Percentiles rank a stretch among this genome's conserved stretches.
phyloP scores from a whole-genome alignment of 192 early-diverging fungal species.

The Backusella morwellensis region DNA sequence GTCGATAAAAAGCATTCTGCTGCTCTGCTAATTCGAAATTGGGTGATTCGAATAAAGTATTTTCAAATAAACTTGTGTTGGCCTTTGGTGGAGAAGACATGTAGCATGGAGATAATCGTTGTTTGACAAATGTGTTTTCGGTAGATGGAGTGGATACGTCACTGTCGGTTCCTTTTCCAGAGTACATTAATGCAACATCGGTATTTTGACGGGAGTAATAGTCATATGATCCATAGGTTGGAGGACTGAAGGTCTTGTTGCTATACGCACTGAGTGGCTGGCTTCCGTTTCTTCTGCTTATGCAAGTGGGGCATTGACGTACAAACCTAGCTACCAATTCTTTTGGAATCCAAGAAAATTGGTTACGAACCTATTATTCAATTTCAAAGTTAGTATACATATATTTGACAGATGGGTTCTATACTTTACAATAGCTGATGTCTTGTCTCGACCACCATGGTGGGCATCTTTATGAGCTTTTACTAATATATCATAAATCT shows the following conservation, averaged over 20 bases:
- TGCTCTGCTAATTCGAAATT: background rate
- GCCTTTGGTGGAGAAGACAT: background rate
- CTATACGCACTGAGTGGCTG: constrained; percentile 8
- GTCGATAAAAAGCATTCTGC: background rate
- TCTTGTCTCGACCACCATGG: constrained; percentile 55
- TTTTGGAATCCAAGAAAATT: constrained; percentile 32
- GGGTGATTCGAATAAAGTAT: background rate
- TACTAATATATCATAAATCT: constrained; percentile 47
- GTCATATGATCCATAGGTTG: background rate
- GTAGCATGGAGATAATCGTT: background rate
- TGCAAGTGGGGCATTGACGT: constrained; percentile 29
- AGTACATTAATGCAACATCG: background rate
- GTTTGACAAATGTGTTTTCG: constrained; percentile 2
- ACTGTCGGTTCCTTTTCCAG: background rate
- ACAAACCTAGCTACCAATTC: constrained; percentile 30
- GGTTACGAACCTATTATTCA: constrained; percentile 16
- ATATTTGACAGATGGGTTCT: background rate
- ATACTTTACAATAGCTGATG: constrained; percentile 46
- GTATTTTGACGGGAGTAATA: background rate
- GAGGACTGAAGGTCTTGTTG: background rate
- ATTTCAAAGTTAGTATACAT: background rate
- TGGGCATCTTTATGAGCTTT: constrained; percentile 48
- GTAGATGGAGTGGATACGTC: constrained; percentile 1
- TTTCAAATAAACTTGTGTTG: background rate
- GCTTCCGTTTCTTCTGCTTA: constrained; percentile 17